Conservation (phyloP, 2,329 filamentous ascomycete species). For the Knoxdaviesia proteae region DNA sequence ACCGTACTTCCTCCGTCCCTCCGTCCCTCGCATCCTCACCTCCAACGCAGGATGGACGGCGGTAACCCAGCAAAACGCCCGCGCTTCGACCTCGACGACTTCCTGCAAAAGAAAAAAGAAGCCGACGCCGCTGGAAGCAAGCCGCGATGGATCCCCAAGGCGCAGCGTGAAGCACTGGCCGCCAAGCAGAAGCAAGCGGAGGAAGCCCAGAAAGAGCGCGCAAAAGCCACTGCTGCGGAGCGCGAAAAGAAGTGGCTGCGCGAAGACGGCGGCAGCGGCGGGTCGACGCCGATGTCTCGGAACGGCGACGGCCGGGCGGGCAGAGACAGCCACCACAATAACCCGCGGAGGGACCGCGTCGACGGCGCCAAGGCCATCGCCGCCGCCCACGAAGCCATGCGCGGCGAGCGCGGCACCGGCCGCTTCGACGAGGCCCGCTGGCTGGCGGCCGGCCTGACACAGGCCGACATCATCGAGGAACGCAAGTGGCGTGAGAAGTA, state of each 20-base stretch:
- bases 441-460: slow-evolving; percentile 4
- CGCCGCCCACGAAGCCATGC: slow-evolving; percentile 6
- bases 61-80: slow-evolving; percentile 13
- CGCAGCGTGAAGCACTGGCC: slow-evolving; percentile 60
- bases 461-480: slow-evolving; percentile 45
- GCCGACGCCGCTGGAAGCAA: slow-evolving; percentile 69
- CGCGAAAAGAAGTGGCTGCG: slow-evolving; percentile 5
- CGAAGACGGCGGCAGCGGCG: neutral
- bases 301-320: too few species aligned
- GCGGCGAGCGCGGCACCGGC: slow-evolving; percentile 4
- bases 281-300: too few species aligned
- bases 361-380: slow-evolving; percentile 2
- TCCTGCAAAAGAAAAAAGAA: slow-evolving; percentile 68
- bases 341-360: neutral
- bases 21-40: too few species aligned
- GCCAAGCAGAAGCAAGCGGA: slow-evolving; percentile 56
- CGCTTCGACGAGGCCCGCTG: slow-evolving; percentile 4
- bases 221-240: slow-evolving; percentile 2
- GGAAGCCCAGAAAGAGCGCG: slow-evolving; percentile 13
- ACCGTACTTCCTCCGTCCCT: too few species aligned
- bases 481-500: slow-evolving; percentile 62
- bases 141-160: slow-evolving; percentile 72
- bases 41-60: too few species aligned
- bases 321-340: too few species aligned
- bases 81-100: slow-evolving; percentile 63